Conservation (phyloP, 108 stramenopile genomes). For the Cyclotella kingstonii region DNA sequence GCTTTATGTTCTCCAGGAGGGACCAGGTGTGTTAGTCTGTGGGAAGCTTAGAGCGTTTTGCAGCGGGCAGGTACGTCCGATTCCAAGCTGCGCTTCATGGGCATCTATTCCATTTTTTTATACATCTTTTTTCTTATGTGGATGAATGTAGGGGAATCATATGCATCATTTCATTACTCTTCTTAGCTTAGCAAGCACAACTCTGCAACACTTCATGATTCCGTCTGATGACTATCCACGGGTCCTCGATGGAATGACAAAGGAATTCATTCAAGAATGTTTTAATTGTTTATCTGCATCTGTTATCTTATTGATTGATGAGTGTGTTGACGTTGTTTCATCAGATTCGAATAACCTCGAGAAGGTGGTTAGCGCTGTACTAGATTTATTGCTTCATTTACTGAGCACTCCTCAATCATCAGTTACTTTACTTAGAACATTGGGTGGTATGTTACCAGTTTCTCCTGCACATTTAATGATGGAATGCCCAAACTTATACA, state of each 20-base stretch:
- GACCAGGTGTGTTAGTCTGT: slow-evolving; percentile 71
- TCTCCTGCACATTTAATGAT: neutral
- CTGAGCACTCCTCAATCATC: slow-evolving; percentile 80
- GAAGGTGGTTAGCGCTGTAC: slow-evolving; percentile 56
- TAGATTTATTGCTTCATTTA: slow-evolving; percentile 78
- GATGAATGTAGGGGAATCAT: neutral
- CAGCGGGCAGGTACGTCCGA: slow-evolving; percentile 41
- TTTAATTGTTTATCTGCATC: slow-evolving; percentile 87
- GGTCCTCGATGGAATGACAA: slow-evolving; percentile 28
- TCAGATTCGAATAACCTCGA: slow-evolving; percentile 42
- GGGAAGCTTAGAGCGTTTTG: slow-evolving; percentile 57
- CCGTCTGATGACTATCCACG: slow-evolving; percentile 22
- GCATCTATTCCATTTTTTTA: neutral
- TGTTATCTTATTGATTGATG: slow-evolving; percentile 72
- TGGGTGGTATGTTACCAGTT: slow-evolving; percentile 55
- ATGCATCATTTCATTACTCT: slow-evolving; percentile 69
- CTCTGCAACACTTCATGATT: slow-evolving; percentile 73
- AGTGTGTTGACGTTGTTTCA: slow-evolving; percentile 54
- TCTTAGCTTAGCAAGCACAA: slow-evolving; percentile 60
- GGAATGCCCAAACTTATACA: neutral
- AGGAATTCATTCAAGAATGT: slow-evolving; percentile 71
- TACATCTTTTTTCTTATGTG: neutral
- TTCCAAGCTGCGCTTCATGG: neutral
- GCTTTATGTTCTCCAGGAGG: slow-evolving; percentile 81
- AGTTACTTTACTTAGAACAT: slow-evolving; percentile 75